Conservation (phyloP, 768 basidiomycete genomes). For the Amanita thiersii region DNA sequence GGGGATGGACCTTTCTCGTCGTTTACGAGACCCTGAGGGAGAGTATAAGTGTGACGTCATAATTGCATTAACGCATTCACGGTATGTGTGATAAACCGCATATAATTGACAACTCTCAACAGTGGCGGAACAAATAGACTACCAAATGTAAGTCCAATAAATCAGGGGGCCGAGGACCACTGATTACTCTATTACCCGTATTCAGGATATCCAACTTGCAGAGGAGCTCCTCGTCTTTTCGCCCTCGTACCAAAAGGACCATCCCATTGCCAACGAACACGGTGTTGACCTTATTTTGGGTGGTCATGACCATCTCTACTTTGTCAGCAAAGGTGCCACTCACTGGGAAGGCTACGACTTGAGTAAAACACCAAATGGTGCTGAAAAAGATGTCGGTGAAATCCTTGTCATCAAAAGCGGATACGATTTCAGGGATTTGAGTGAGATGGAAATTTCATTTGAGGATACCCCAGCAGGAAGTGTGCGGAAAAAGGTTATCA, state of each 20-base stretch:
- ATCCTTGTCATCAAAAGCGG: conserved; percentile 79
- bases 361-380: conserved; percentile 45
- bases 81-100: conserved; percentile 40
- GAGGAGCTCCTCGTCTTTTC: conserved; percentile 56
- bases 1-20: conserved; percentile 62
- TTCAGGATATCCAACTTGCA: conserved; percentile 64
- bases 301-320: conserved; percentile 87
- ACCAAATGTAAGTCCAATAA: conserved; percentile 33
- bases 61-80: conserved; percentile 78
- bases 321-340: conserved; percentile 54
- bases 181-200: neutral
- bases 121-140: too few species aligned
- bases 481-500: conserved; percentile 59
- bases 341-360: conserved; percentile 62
- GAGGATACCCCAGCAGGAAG: conserved; percentile 51
- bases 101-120: too few species aligned
- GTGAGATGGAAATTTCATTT: conserved; percentile 63
- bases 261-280: conserved; percentile 43
- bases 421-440: conserved; percentile 83
- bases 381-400: conserved; percentile 65
- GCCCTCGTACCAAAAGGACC: conserved; percentile 37
- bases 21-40: conserved; percentile 63
- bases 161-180: neutral
- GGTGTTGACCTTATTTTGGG: conserved; percentile 82
- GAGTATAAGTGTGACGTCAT: conserved; percentile 71